Evolutionary conservation across 768 basidiomycete species (phyloP).

Genomic region (Xerocomellus amylosporus): DNA sequence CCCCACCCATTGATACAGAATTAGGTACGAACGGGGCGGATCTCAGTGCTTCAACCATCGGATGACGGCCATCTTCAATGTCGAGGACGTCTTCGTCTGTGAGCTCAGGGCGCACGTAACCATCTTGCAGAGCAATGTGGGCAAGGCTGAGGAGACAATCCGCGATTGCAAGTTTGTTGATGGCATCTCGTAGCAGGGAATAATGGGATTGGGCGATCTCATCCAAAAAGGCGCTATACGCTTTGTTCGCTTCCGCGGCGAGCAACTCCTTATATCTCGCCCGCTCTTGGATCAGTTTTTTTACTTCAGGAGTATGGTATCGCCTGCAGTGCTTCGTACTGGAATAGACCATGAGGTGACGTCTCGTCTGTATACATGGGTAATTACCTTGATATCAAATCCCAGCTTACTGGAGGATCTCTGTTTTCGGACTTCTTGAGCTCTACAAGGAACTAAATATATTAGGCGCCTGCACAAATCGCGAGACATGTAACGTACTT

Average conservation of each 20-base stretch:
- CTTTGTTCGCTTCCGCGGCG: constrained; percentile 59
- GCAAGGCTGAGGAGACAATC: constrained; percentile 90
- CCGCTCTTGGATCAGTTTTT: constrained; percentile 61
- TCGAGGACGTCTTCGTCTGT: constrained; percentile 64
- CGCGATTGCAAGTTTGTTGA: constrained; percentile 76
- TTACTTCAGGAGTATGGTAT: constrained; percentile 72
- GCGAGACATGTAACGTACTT: constrained; percentile 43
- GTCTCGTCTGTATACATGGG: not conserved
- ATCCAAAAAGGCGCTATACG: constrained; percentile 63
- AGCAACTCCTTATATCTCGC: constrained; percentile 74
- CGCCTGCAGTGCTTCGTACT: constrained; percentile 73
- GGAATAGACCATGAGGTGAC: constrained; percentile 1
- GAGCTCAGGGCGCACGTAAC: constrained; percentile 78
- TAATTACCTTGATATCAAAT: constrained; percentile 58
- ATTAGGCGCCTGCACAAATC: not conserved
- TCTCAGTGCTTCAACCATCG: constrained; percentile 81
- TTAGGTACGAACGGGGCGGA: constrained; percentile 88
- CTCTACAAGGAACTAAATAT: constrained; percentile 71
- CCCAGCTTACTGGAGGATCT: constrained; percentile 54
- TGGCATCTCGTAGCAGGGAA: constrained; percentile 64
- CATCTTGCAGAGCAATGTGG: constrained; percentile 67
- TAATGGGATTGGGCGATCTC: constrained; percentile 72
- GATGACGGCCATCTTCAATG: constrained; percentile 85
- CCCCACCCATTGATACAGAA: constrained; percentile 61
- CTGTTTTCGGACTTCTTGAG: constrained; percentile 57